Conservation (phyloP, 352 stramenopile genomes). For the Phytopythium kandeliae region DNA sequence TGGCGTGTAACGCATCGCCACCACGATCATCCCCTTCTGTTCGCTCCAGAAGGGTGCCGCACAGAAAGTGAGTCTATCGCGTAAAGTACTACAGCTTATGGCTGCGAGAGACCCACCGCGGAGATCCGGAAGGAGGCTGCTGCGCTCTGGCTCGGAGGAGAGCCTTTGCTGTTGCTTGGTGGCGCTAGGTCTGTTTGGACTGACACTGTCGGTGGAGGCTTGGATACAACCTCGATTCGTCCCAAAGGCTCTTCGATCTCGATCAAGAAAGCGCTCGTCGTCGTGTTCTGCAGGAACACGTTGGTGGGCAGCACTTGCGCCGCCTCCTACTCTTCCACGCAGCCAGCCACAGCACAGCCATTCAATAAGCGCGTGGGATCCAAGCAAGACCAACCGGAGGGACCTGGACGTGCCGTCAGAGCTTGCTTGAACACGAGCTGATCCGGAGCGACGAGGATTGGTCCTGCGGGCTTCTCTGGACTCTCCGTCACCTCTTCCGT, state of each 20-base stretch:
- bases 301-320: constrained; percentile 50
- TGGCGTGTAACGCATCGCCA: constrained; percentile 57
- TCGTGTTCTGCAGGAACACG: constrained; percentile 77
- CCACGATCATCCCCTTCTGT: constrained; percentile 73
- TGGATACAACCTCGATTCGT: constrained; percentile 60
- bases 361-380: background rate
- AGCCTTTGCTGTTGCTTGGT: constrained; percentile 2
- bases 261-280: constrained; percentile 41
- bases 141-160: constrained; percentile 2
- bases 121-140: constrained; percentile 38
- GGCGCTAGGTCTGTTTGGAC: constrained; percentile 8
- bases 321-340: constrained; percentile 12
- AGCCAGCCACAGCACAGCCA: background rate
- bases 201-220: constrained; percentile 12
- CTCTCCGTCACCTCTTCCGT: constrained; percentile 8
- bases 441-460: constrained; percentile 55
- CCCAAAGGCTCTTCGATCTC: constrained; percentile 52
- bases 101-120: constrained; percentile 21
- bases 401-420: constrained; percentile 13
- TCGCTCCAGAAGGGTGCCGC: background rate
- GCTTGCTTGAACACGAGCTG: constrained; percentile 62
- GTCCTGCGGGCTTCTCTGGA: constrained; percentile 22
- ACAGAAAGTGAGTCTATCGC: too few relatives aligned
- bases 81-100: too few relatives aligned
- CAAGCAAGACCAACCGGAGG: constrained; percentile 2